phyloP scores from a whole-genome alignment of 495 filamentous ascomycete genomes.

The Astrothelium macrocarpum region DNA sequence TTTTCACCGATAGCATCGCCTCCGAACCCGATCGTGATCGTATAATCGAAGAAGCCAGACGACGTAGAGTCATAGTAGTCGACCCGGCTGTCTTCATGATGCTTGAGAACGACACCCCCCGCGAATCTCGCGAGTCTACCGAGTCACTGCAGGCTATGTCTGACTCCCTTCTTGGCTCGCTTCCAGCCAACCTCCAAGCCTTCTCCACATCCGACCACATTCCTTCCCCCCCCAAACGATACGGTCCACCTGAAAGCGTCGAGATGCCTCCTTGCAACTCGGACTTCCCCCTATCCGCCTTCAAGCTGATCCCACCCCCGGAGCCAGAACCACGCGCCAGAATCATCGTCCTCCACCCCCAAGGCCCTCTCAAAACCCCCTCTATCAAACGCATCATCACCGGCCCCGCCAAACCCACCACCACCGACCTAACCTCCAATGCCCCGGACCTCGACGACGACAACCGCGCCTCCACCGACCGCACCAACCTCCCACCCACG shows the following conservation, averaged over 20 bases:
- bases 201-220: not conserved
- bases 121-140: not conserved
- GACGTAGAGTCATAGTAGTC: no score
- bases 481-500: not conserved
- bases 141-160: not conserved
- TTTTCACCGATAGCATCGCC: no score
- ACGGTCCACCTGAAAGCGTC: not conserved
- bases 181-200: not conserved
- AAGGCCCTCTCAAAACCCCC: not conserved
- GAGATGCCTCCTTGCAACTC: not conserved
- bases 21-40: no score
- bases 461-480: not conserved
- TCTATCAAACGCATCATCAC: not conserved
- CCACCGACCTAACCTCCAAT: not conserved
- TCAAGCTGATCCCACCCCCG: not conserved
- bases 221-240: not conserved
- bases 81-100: no score
- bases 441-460: not conserved
- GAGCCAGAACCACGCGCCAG: not conserved
- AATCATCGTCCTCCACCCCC: not conserved
- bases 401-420: not conserved
- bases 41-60: no score
- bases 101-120: no score
- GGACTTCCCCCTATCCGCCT: not conserved
- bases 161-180: not conserved